Percentiles rank a stretch among this genome's conserved stretches.
phyloP scores from a whole-genome alignment of 2,329 filamentous ascomycete species.

The Tolypocladium endophyticum region DNA sequence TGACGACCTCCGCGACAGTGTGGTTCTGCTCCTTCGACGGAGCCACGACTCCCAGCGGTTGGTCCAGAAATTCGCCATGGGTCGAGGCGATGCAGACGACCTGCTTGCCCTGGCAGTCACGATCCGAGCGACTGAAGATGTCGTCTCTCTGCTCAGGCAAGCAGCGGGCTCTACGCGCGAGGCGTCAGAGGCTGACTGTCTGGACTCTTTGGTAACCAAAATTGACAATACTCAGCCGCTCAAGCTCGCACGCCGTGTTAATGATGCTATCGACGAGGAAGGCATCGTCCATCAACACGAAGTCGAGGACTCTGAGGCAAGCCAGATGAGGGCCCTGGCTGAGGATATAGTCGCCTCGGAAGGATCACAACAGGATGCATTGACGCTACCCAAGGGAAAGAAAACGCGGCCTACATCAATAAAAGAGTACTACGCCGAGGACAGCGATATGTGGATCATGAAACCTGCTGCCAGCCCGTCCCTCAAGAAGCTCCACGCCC shows the following conservation, averaged over 20 bases:
- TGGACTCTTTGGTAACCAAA: slow-evolving; percentile 38
- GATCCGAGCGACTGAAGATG: slow-evolving; percentile 60
- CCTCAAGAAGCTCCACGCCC: slow-evolving; percentile 56
- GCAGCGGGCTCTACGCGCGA: slow-evolving; percentile 7
- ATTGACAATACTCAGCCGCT: slow-evolving; percentile 58
- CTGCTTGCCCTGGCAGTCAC: slow-evolving; percentile 75
- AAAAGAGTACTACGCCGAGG: slow-evolving; percentile 48
- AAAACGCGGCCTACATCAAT: slow-evolving; percentile 36
- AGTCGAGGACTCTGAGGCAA: slow-evolving; percentile 60
- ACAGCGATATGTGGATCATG: slow-evolving; percentile 55
- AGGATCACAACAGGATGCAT: slow-evolving; percentile 46
- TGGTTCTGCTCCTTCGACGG: slow-evolving; percentile 57
- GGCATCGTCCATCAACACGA: slow-evolving; percentile 73
- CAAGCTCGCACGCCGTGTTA: slow-evolving; percentile 60
- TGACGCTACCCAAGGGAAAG: slow-evolving; percentile 42
- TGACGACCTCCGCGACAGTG: slow-evolving; percentile 56
- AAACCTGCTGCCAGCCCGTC: slow-evolving; percentile 55
- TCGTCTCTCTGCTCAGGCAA: slow-evolving; percentile 38
- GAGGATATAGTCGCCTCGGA: slow-evolving; percentile 60
- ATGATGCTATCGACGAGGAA: slow-evolving; percentile 81
- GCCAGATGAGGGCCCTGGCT: slow-evolving; percentile 61
- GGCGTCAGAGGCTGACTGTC: slow-evolving; percentile 17
- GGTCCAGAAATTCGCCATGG: slow-evolving; percentile 88
- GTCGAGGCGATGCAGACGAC: slow-evolving; percentile 86
- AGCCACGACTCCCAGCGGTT: slow-evolving; percentile 82